Evolutionary conservation across 805 yeast genomes (phyloP).

Genomic region (Hanseniaspora thailandica): DNA sequence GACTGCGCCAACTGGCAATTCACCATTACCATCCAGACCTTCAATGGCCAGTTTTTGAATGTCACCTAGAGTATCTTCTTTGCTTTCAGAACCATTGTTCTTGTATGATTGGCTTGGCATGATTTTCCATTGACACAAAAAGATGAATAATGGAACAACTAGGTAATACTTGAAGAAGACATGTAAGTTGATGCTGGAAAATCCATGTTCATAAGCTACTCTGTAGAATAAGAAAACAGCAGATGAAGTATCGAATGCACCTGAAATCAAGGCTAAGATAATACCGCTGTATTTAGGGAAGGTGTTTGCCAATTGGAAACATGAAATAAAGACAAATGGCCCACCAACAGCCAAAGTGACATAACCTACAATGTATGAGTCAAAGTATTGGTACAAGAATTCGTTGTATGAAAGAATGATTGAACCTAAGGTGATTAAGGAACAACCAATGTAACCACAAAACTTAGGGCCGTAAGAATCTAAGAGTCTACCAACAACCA

Average conservation of each 20-base stretch:
- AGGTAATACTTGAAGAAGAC: constrained; percentile 57
- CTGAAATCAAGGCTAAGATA: constrained; percentile 70
- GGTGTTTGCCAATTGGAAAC: constrained; percentile 79
- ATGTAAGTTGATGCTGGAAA: constrained; percentile 30
- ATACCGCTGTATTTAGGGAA: constrained; percentile 77
- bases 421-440: constrained; percentile 48
- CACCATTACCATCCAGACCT: constrained; percentile 62
- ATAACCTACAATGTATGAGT: constrained; percentile 66
- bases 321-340: constrained; percentile 82
- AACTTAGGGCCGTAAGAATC: constrained; percentile 73
- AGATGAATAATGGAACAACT: constrained; percentile 66
- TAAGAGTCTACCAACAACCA: constrained; percentile 68
- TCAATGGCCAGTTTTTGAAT: constrained; percentile 60
- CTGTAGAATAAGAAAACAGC: constrained; percentile 73
- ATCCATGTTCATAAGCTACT: constrained; percentile 40
- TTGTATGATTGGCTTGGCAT: constrained; percentile 76
- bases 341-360: constrained; percentile 75
- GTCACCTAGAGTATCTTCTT: constrained; percentile 22
- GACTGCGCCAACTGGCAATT: constrained; percentile 23
- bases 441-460: constrained; percentile 64
- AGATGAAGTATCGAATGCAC: constrained; percentile 90
- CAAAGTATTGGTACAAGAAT: constrained; percentile 28
- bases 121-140: constrained; percentile 57
- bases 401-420: constrained; percentile 17
- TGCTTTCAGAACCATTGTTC: constrained; percentile 39